Evolutionary conservation across 306 rosid species (phyloP).

Genomic region (Styphnolobium japonicum): DNA sequence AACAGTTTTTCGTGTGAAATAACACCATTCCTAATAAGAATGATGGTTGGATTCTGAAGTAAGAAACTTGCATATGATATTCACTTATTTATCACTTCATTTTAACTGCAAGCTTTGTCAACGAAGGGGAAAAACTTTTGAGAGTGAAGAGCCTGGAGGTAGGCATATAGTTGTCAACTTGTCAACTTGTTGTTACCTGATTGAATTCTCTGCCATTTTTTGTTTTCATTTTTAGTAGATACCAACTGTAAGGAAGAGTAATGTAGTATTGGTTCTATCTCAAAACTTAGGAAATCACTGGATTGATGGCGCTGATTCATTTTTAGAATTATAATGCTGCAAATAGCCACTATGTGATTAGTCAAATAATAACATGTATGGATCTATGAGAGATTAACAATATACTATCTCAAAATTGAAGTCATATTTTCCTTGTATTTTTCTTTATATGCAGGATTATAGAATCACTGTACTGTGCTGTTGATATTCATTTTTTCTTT

Average conservation of each 20-base stretch:
- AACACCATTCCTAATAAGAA: too few relatives aligned
- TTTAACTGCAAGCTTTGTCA: conserved; percentile 10
- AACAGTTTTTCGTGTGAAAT: too few relatives aligned
- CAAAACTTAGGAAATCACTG: neutral
- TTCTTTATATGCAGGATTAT: conserved; percentile 15
- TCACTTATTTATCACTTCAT: neutral
- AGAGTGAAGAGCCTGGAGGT: neutral
- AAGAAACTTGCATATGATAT: neutral
- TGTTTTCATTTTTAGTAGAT: neutral
- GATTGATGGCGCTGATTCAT: neutral
- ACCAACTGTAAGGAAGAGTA: neutral
- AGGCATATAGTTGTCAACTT: neutral
- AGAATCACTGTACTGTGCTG: conserved; percentile 10
- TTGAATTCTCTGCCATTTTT: neutral
- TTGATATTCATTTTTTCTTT: conserved; percentile 33
- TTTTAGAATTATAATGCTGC: neutral
- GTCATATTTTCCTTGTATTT: neutral
- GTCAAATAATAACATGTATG: neutral
- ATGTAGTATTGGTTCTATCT: neutral
- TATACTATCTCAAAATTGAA: neutral
- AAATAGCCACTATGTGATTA: too few relatives aligned
- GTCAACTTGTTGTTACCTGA: neutral
- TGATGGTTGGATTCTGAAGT: neutral
- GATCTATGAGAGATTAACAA: neutral
- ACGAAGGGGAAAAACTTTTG: neutral